Percentiles rank a stretch among this genome's conserved stretches.
Evolutionary conservation across 805 yeast genomes (phyloP).

Genomic region (Spathaspora hagerdaliae): DNA sequence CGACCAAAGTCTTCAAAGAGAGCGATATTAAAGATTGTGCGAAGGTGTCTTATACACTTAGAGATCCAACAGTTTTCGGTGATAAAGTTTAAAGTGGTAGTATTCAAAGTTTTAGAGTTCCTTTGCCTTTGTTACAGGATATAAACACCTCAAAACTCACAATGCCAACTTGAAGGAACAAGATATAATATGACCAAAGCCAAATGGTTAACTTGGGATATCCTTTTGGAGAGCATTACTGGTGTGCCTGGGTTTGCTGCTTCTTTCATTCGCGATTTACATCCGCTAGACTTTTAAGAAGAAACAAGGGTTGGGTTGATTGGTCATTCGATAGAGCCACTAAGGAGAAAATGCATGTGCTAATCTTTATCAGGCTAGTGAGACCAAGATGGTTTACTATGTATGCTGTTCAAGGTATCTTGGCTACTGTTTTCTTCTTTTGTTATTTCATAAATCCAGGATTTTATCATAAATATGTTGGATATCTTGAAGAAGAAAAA

Average conservation of each 20-base stretch:
- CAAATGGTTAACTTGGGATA: slow-evolving; percentile 60
- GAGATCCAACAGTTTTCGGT: slow-evolving; percentile 41
- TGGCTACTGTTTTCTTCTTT: slow-evolving; percentile 61
- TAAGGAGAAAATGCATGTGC: slow-evolving; percentile 69
- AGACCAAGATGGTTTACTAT: slow-evolving; percentile 59
- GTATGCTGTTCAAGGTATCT: slow-evolving; percentile 65
- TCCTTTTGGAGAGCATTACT: slow-evolving; percentile 67
- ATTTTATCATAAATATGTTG: slow-evolving; percentile 71
- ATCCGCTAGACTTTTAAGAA: slow-evolving; percentile 54
- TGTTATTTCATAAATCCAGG: slow-evolving; percentile 55
- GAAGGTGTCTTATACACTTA: too few species aligned
- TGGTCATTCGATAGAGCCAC: slow-evolving; percentile 71
- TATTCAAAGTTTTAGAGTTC: slow-evolving; percentile 41
- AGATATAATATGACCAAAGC: slow-evolving; percentile 52
- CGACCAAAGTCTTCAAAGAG: too few species aligned
- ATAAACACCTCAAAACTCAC: slow-evolving; percentile 49
- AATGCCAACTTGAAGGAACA: slow-evolving; percentile 28
- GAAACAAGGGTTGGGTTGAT: slow-evolving; percentile 75
- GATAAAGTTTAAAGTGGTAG: slow-evolving; percentile 51
- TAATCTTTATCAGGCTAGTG: slow-evolving; percentile 65
- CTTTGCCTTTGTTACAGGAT: slow-evolving; percentile 66
- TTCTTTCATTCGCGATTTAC: slow-evolving; percentile 65
- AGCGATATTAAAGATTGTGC: too few species aligned
- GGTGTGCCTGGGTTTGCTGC: slow-evolving; percentile 82
- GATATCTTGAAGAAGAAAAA: slow-evolving; percentile 75